These are phyloP conservation scores for Naganishia onofrii DNA, from an alignment of 768 basidiomycete species.

Conservation along the genomic window DNA sequence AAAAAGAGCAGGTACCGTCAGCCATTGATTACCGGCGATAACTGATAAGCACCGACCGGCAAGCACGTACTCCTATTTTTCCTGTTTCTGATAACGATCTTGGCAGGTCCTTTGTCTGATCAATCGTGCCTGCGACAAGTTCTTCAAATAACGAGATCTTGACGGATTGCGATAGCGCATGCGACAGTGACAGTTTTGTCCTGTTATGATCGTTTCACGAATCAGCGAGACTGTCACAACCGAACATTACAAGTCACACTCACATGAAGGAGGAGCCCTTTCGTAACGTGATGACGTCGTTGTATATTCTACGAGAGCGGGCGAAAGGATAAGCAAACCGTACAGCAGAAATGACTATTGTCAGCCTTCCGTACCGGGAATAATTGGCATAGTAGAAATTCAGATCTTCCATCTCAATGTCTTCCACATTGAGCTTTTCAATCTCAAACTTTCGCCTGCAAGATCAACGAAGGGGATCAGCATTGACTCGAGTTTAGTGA, in stretches of 20 bases:
- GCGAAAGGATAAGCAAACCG: no score
- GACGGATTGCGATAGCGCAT: slow-evolving; percentile 91
- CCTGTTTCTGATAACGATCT: slow-evolving; percentile 90
- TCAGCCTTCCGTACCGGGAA: slow-evolving; percentile 75
- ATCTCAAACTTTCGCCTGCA: slow-evolving; percentile 87
- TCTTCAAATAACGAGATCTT: slow-evolving; percentile 97
- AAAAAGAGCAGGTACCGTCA: slow-evolving; percentile 2
- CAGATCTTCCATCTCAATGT: slow-evolving; percentile 92
- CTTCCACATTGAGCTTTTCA: slow-evolving; percentile 78
- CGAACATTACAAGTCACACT: slow-evolving; percentile 45
- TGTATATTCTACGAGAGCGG: slow-evolving; percentile 66
- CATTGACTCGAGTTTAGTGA: slow-evolving; percentile 16
- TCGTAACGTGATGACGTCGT: slow-evolving; percentile 89
- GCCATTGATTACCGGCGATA: no score
- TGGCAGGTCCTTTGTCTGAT: slow-evolving; percentile 94
- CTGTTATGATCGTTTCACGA: slow-evolving; percentile 53
- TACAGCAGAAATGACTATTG: no score
- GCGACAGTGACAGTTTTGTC: slow-evolving; percentile 92
- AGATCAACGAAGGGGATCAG: not conserved
- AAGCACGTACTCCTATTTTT: slow-evolving; percentile 77
- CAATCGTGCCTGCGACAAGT: slow-evolving; percentile 85
- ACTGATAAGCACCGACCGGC: no score
- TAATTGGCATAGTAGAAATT: slow-evolving; percentile 97
- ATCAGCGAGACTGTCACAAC: not conserved
- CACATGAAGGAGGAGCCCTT: slow-evolving; percentile 95